phyloP scores from a whole-genome alignment of 345 rosid species.

The Eutrema japonicum region DNA sequence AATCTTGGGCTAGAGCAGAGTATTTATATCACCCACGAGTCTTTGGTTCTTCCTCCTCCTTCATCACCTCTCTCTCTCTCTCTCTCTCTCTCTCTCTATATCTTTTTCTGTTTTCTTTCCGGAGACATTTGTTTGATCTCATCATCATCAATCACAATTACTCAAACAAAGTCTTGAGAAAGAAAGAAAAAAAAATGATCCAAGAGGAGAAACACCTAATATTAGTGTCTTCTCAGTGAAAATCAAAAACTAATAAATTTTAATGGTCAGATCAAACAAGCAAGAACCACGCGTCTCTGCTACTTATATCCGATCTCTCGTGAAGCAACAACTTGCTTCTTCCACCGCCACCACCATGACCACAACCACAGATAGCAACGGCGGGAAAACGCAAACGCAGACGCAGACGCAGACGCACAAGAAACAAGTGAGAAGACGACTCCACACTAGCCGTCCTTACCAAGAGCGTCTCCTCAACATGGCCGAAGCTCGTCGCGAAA shows the following conservation, averaged over 20 bases:
- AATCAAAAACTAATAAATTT: not conserved
- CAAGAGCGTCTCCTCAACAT: constrained; percentile 95
- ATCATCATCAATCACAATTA: constrained; percentile 16
- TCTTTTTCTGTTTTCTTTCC: constrained; percentile 29
- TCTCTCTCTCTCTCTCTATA: too few relatives aligned
- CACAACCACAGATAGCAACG: constrained; percentile 46
- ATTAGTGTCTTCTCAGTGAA: constrained; percentile 4
- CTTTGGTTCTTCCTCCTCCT: constrained; percentile 30
- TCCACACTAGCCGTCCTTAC: constrained; percentile 89
- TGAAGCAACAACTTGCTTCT: constrained; percentile 53
- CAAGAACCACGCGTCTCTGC: constrained; percentile 37
- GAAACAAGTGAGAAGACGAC: constrained; percentile 94
- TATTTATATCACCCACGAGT: constrained; percentile 46
- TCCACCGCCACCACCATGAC: constrained; percentile 52
- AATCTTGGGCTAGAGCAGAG: constrained; percentile 37
- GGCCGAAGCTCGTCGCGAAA: constrained; percentile 99
- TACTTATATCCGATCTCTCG: constrained; percentile 39
- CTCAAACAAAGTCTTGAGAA: constrained; percentile 32
- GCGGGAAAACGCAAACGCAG: constrained; percentile 49
- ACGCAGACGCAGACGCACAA: constrained; percentile 61
- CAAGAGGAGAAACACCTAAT: not conserved
- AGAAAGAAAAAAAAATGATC: not conserved
- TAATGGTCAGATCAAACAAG: constrained; percentile 34
- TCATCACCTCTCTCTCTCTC: constrained; percentile 40
- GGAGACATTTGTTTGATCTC: constrained; percentile 38